phyloP scores from a whole-genome alignment of 169 alveolate genomes.

The Babesia sp. region DNA sequence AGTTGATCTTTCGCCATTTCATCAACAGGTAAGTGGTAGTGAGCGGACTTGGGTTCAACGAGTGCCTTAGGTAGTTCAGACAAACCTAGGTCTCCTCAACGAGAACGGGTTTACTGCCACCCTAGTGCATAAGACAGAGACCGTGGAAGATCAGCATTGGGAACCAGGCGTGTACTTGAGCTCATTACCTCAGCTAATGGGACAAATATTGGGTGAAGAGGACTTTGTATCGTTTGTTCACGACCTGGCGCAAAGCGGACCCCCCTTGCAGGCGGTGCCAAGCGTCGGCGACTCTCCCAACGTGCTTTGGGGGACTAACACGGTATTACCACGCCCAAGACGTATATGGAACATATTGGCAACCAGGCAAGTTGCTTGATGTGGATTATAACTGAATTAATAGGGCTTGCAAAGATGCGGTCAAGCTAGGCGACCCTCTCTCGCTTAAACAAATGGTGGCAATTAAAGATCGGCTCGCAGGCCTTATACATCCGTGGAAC shows the following conservation, averaged over 20 bases:
- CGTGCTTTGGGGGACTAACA: conserved; percentile 52
- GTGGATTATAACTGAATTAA: neutral
- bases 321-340: conserved; percentile 78
- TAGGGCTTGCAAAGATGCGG: conserved; percentile 96
- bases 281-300: neutral
- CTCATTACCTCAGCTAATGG: conserved; percentile 56
- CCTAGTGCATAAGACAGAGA: conserved; percentile 14
- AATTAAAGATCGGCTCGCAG: conserved; percentile 83
- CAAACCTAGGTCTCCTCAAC: conserved; percentile 38
- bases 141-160: neutral
- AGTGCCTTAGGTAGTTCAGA: conserved; percentile 40
- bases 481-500: conserved; percentile 96
- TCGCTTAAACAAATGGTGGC: conserved; percentile 84
- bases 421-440: conserved; percentile 94
- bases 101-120: conserved; percentile 53
- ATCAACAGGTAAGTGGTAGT: conserved; percentile 29
- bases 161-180: conserved; percentile 55
- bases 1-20: conserved; percentile 84
- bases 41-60: no score
- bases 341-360: conserved; percentile 85
- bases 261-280: neutral
- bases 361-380: conserved; percentile 71
- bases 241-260: conserved; percentile 36
- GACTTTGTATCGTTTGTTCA: conserved; percentile 60
- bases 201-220: conserved; percentile 61